A percentile compares a stretch with the other conserved stretches of the same genome.
Conservation (phyloP, 768 basidiomycete genomes). For the Auricularia cornea region DNA sequence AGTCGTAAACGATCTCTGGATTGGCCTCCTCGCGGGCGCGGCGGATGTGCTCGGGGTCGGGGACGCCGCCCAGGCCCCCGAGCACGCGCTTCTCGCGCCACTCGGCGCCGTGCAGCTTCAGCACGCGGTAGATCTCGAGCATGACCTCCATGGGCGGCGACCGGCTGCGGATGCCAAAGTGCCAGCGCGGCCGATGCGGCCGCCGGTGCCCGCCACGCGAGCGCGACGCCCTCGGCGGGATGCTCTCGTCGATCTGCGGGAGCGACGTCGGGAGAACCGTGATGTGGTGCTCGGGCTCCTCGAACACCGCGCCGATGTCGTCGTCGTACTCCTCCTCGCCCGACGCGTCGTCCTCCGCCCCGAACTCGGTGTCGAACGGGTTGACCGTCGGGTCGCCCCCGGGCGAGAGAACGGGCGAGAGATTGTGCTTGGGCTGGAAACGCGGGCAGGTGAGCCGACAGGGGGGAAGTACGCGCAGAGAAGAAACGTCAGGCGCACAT, state of each 20-base stretch:
- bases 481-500: conserved; percentile 48
- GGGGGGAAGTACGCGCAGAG: conserved; percentile 1
- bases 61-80: conserved; percentile 57
- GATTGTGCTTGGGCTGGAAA: conserved; percentile 54
- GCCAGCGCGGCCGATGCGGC: conserved; percentile 84
- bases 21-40: conserved; percentile 25
- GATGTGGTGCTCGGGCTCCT: conserved; percentile 53
- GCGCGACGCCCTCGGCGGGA: conserved; percentile 41
- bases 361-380: conserved; percentile 73
- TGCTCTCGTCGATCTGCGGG: conserved; percentile 63
- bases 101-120: conserved; percentile 88
- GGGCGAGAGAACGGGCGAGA: conserved; percentile 63
- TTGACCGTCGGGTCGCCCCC: conserved; percentile 51
- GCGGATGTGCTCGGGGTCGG: conserved; percentile 6
- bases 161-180: conserved; percentile 93
- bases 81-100: conserved; percentile 89
- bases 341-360: conserved; percentile 48
- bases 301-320: conserved; percentile 20
- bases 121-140: conserved; percentile 93
- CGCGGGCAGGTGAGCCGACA: conserved; percentile 6
- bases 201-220: conserved; percentile 48
- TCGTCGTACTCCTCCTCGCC: conserved; percentile 34
- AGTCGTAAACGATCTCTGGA: background rate
- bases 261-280: conserved; percentile 87
- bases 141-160: conserved; percentile 98